Base-by-base conservation (phyloP, 352 stramenopile species). In the Chrysophaeum taylorii region DNA sequence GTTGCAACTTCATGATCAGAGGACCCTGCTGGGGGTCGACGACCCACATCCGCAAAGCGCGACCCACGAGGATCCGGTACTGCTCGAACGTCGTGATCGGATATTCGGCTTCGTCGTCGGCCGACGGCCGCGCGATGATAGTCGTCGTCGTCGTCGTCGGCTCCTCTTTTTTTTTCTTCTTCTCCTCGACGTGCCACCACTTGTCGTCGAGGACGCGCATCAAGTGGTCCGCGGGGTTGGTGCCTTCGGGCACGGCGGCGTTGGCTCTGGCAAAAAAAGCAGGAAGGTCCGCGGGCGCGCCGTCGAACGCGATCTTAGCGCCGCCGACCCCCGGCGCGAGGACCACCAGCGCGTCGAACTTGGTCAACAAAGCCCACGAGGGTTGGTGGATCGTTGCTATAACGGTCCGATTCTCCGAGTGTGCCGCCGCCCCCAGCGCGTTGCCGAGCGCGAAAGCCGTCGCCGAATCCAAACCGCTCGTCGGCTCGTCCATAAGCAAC, bases 361-460 rank as follows among this genome's bases (percentile, higher is more conserved):
- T 69, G 70, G 83, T 75, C n/a, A 92, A 90, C 62, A 92, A 85
- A 36, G 76, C 78, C 33, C 37, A 86, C 43, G 78, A 85, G 0
- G 86, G 86, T 70, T 84, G 79, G 67, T 84, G 79, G 69, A 84
- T 82, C n/a, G 79, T 84, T 68, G 79, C 83, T 9, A 92, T 53
- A 48, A 90, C 81, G 0, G 84, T 89, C 52, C 85, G 82, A 7
- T 82, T 84, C 50, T 62, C 50, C 0, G 81, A 87, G 18, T 77
- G 75, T 31, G 50, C 50, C 1, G 81, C 82, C 29, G 79, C 79
- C 48, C 80, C 80, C 43, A 91, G 76, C 21, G 82, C 78, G 29
- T 79, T 75, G 79, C 89, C 87, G 54, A 90, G 81, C 38, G 87
- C 83, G 38, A 75, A 57, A 5, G 83, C 85, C 9, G 81, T 80